phyloP scores from a whole-genome alignment of 1,284 basidiomycete species.

The Amylostereum areolatum region DNA sequence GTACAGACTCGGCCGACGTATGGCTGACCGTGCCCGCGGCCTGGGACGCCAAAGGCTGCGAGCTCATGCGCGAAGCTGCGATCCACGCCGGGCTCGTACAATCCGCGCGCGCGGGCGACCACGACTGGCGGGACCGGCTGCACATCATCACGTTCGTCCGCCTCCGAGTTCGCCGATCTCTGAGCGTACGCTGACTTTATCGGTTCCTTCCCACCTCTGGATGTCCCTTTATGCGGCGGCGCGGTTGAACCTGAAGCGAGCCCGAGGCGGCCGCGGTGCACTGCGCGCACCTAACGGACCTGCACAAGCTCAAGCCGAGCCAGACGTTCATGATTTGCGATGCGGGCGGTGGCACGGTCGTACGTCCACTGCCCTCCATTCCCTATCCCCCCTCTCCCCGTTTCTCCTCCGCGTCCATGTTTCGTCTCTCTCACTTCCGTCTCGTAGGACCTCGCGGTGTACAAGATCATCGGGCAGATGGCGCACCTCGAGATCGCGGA shows the following conservation, averaged over 20 bases:
- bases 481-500: slow-evolving; percentile 77
- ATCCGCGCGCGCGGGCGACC: slow-evolving; percentile 63
- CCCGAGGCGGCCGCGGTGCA: slow-evolving; percentile 84
- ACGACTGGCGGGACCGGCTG: slow-evolving; percentile 69
- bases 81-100: slow-evolving; percentile 73
- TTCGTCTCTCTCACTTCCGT: neutral
- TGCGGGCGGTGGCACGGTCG: slow-evolving; percentile 77
- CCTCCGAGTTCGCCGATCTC: no score
- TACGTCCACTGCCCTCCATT: slow-evolving; percentile 23
- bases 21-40: slow-evolving; percentile 80
- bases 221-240: slow-evolving; percentile 8
- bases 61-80: slow-evolving; percentile 77
- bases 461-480: slow-evolving; percentile 75
- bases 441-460: slow-evolving; percentile 58
- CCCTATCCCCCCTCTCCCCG: neutral
- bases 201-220: slow-evolving; percentile 3
- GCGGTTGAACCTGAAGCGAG: slow-evolving; percentile 41
- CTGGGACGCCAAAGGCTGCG: slow-evolving; percentile 78
- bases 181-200: neutral
- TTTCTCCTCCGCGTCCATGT: no score
- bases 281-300: slow-evolving; percentile 69
- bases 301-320: slow-evolving; percentile 68
- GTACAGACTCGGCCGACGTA: slow-evolving; percentile 67
- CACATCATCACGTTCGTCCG: slow-evolving; percentile 63
- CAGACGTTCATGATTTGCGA: slow-evolving; percentile 80